Evolutionary conservation across 768 basidiomycete genomes (phyloP).

Genomic region (Trametes meyenii): DNA sequence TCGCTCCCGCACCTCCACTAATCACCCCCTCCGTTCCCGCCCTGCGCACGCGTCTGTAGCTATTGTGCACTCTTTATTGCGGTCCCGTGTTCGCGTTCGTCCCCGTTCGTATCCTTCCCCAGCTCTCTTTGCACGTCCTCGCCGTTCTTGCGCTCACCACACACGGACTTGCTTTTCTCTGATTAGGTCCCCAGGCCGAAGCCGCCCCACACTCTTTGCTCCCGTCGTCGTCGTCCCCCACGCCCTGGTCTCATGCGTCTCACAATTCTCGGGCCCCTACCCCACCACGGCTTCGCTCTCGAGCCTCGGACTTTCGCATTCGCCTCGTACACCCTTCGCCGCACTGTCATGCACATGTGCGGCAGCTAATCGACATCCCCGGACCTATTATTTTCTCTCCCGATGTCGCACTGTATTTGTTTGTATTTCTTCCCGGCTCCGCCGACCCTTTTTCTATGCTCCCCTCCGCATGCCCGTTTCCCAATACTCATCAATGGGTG

Average conservation of each 20-base stretch:
- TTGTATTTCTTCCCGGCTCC: not conserved
- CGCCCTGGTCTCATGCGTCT: not conserved
- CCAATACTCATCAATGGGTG: not conserved
- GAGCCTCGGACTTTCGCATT: not conserved
- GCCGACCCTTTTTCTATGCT: not conserved
- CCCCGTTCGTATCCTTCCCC: not conserved
- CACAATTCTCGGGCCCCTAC: not conserved
- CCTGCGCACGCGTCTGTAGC: not conserved
- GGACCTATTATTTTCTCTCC: not conserved
- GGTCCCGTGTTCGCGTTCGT: not conserved
- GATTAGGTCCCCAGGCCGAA: not conserved
- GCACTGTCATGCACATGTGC: not conserved
- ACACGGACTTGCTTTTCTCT: not conserved
- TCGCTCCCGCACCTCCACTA: not conserved
- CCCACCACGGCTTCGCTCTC: not conserved
- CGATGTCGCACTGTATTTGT: conserved; percentile 9
- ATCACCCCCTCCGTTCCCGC: not conserved
- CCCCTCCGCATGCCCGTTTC: not conserved
- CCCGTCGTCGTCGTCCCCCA: not conserved
- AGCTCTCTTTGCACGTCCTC: not conserved
- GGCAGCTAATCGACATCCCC: conserved; percentile 7
- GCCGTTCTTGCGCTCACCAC: not conserved
- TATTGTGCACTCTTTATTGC: conserved; percentile 11
- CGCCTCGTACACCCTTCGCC: not conserved
- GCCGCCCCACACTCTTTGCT: not conserved